Percentiles rank a stretch among this genome's conserved stretches.
Conservation (phyloP, 768 basidiomycete species). For the Tricholoma saponaceum region DNA sequence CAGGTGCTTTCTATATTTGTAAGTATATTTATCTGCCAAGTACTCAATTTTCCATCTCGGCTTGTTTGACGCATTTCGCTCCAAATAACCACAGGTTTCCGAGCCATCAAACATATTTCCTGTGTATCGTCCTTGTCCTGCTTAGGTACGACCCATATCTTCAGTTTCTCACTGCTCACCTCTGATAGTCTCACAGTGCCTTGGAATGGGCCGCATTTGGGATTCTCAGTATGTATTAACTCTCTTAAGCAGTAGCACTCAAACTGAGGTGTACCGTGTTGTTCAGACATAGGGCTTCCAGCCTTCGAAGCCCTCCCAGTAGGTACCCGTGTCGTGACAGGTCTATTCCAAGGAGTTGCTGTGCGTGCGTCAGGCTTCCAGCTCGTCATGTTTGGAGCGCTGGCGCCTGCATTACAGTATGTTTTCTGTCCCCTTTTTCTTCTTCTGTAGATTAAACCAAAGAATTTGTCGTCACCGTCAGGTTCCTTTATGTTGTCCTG, state of each 20-base stretch:
- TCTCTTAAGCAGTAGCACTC: background rate
- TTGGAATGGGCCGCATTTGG: conserved; percentile 73
- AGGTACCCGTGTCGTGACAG: conserved; percentile 37
- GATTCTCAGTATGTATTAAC: conserved; percentile 41
- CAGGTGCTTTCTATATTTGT: conserved; percentile 65
- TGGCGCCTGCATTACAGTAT: conserved; percentile 71
- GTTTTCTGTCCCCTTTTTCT: conserved; percentile 19
- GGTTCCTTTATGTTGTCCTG: conserved; percentile 73
- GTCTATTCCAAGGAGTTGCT: conserved; percentile 52
- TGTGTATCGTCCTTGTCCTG: conserved; percentile 47
- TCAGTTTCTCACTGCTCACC: background rate
- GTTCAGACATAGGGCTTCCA: conserved; percentile 36
- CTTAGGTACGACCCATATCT: conserved; percentile 43
- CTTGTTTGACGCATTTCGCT: background rate
- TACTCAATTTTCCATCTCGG: background rate
- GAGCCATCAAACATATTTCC: conserved; percentile 73
- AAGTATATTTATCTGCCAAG: conserved; percentile 7
- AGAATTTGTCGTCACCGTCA: conserved; percentile 14
- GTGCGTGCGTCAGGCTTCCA: conserved; percentile 50
- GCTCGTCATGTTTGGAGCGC: conserved; percentile 38
- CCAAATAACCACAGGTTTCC: conserved; percentile 45
- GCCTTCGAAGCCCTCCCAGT: conserved; percentile 33
- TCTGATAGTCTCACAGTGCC: conserved; percentile 27
- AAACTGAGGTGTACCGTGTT: background rate
- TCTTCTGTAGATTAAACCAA: background rate